A percentile compares a stretch with the other conserved stretches of the same genome.
Evolutionary conservation across 257 asterid genomes (phyloP).

Genomic region (Solanum chiquidenum): DNA sequence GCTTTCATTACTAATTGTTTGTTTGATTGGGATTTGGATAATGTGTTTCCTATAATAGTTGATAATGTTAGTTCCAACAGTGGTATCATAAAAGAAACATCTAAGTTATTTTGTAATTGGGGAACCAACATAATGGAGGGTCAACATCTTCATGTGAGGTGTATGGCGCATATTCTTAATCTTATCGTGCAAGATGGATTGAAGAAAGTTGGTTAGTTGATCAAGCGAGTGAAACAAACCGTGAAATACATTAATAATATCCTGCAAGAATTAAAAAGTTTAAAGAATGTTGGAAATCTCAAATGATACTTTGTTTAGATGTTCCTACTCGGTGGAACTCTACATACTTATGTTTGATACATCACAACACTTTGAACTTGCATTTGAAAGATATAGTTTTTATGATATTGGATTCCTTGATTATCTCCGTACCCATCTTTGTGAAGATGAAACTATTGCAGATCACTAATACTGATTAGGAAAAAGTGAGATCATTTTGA

Average conservation of each 20-base stretch:
- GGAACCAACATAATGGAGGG: neutral
- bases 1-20: too few relatives aligned
- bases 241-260: too few relatives aligned
- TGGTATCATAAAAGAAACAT: too few relatives aligned
- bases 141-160: neutral
- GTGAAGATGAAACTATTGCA: neutral
- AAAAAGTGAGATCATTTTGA: neutral
- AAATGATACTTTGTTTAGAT: neutral
- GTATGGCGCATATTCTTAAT: neutral
- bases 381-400: neutral
- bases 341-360: neutral
- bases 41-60: too few relatives aligned
- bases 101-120: neutral
- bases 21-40: neutral
- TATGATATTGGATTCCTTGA: neutral
- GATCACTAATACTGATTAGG: neutral
- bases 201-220: neutral
- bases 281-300: neutral
- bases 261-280: neutral
- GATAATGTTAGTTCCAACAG: neutral
- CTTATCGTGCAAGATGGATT: neutral
- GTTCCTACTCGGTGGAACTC: neutral
- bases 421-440: neutral
- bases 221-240: neutral
- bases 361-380: neutral